phyloP scores from a whole-genome alignment of 148 eudicot genomes.

The Beta vulgaris region DNA sequence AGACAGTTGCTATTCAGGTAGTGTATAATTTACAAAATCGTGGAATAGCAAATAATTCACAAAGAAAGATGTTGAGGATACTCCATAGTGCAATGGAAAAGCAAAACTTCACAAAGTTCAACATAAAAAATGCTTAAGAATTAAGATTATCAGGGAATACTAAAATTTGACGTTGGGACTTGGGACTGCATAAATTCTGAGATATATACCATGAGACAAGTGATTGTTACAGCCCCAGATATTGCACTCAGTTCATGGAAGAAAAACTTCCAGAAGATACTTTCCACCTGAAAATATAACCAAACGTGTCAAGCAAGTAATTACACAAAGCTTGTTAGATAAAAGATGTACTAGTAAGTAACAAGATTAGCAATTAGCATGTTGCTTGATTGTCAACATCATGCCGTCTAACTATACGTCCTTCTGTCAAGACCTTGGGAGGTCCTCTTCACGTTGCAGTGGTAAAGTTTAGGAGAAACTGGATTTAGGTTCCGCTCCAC shows the following conservation, averaged over 20 bases:
- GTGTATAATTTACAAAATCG: background rate
- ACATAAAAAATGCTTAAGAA: background rate
- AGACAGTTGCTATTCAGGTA: background rate
- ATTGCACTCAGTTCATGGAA: slow-evolving; percentile 74
- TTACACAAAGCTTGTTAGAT: background rate
- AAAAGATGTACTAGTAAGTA: background rate
- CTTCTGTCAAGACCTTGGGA: background rate
- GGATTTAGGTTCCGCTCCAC: background rate
- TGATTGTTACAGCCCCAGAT: slow-evolving; percentile 88
- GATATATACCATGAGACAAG: slow-evolving; percentile 79
- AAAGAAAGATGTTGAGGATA: background rate
- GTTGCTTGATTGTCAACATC: background rate
- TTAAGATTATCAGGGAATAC: background rate
- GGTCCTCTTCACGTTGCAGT: background rate
- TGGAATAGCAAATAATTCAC: slow-evolving; percentile 2
- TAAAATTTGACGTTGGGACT: background rate
- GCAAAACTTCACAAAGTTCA: background rate
- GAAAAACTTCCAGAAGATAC: slow-evolving; percentile 53
- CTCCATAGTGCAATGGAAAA: background rate
- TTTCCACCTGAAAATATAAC: slow-evolving; percentile 48
- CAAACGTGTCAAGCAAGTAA: background rate
- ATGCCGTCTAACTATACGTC: background rate
- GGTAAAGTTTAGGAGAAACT: background rate
- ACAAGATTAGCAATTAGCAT: background rate
- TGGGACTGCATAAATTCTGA: background rate